Base-by-base conservation (phyloP, 208 protist genomes). In the Borovskyia barvae region DNA sequence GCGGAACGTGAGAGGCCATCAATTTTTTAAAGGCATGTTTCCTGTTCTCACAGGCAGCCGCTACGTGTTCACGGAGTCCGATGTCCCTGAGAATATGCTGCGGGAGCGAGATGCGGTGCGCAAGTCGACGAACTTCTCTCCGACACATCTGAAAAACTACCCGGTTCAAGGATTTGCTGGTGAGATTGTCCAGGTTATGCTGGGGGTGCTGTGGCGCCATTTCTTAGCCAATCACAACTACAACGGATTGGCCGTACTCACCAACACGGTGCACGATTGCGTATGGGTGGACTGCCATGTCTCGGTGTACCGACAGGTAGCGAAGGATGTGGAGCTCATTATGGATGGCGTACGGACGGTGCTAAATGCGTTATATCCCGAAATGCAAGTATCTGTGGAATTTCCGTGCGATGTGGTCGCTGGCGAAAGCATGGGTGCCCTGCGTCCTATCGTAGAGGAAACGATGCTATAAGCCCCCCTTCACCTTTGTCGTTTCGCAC, bases 221-320 rank as follows among this genome's bases (percentile, higher is more conserved):
- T 97, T 97, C 45, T 33, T 92, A 20, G 65, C 46, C 9, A 86
- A 73, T 24, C 64, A 93, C 51, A 97, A 97, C 65, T 97, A 96
- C 77, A 80, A 80, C 52, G 90, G 86, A n/a, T 71, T 94, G 1
- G 89, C 92, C 22, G 74, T 94, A 29, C 76, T 97, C 22, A 94
- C 81, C 26, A 97, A 97, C 72, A 97, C 92, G 5, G 92, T 97
- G 37, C 92, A 97, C 67, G 92, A 97, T 59, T 97, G 92, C 41
- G 92, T 97, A 30, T 97, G 92, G 92, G 85, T 97, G 35, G 92
- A 97, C 69, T 85, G 77, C 57, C 89, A 94, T 49, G 62, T 77
- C 29, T 92, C 89, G 35, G 75, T 96, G 9, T 93, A 87, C 53
- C 66, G 55, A 19, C 61, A 86, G 36, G 90, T 96, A 11, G 85